Conservation (phyloP, 2,329 filamentous ascomycete genomes). For the Sporothrix euskadiensis region DNA sequence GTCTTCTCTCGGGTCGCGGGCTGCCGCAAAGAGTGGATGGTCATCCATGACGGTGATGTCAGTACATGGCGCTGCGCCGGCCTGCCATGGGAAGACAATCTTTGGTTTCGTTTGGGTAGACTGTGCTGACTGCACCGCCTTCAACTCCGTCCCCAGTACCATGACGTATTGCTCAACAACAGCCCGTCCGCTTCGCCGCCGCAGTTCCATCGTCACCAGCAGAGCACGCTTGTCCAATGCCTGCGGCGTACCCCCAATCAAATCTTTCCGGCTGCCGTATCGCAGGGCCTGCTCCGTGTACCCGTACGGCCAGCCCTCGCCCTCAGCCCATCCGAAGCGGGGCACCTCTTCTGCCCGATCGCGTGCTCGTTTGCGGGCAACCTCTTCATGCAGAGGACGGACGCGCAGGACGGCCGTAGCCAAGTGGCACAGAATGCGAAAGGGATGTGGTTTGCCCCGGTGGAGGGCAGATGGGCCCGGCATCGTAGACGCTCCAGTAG, state of each 20-base stretch:
- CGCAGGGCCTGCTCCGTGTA: conserved; percentile 47
- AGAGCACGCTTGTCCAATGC: conserved; percentile 49
- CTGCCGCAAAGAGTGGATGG: conserved; percentile 66
- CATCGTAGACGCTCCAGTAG: not conserved
- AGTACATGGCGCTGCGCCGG: conserved; percentile 32
- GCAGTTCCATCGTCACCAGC: conserved; percentile 82
- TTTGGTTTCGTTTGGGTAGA: not conserved
- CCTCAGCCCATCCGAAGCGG: conserved; percentile 74
- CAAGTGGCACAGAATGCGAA: conserved; percentile 75
- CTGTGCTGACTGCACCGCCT: not conserved
- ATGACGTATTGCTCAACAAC: conserved; percentile 68
- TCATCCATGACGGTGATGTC: conserved; percentile 68
- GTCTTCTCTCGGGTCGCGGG: conserved; percentile 44
- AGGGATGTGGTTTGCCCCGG: conserved; percentile 66
- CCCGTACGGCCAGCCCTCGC: conserved; percentile 76
- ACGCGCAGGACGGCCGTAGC: conserved; percentile 82
- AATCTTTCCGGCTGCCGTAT: conserved; percentile 16
- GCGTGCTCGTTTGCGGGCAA: conserved; percentile 71
- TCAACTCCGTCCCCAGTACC: conserved; percentile 35
- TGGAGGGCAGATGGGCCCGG: conserved; percentile 41
- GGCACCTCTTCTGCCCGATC: conserved; percentile 75
- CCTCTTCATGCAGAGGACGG: conserved; percentile 71
- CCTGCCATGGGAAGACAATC: conserved; percentile 24
- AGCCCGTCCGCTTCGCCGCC: conserved; percentile 76
- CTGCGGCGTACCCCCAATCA: conserved; percentile 36